Evolutionary conservation across 805 yeast species (phyloP).

Genomic region (Candida dajiaensis): DNA sequence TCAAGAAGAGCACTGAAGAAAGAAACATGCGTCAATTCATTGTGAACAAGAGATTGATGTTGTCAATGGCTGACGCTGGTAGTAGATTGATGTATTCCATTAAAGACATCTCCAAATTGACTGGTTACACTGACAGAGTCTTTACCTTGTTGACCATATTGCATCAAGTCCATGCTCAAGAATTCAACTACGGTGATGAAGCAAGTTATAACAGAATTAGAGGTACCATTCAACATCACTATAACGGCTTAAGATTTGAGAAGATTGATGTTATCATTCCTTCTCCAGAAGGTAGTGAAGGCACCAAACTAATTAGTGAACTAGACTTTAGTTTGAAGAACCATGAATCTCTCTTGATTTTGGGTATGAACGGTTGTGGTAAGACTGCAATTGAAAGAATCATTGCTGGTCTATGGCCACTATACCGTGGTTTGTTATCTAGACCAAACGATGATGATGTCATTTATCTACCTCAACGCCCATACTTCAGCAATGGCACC

Average conservation of each 20-base stretch:
- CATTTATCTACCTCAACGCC: slow-evolving; percentile 77
- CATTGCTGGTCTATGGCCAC: slow-evolving; percentile 88
- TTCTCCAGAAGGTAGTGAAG: slow-evolving; percentile 51
- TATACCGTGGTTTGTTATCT: slow-evolving; percentile 75
- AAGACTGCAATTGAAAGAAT: slow-evolving; percentile 82
- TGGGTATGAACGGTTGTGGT: slow-evolving; percentile 89
- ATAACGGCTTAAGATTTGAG: slow-evolving; percentile 77
- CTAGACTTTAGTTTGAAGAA: slow-evolving; percentile 49
- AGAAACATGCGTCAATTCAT: slow-evolving; percentile 81
- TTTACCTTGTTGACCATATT: slow-evolving; percentile 69
- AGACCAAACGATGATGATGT: slow-evolving; percentile 69
- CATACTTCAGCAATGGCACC: slow-evolving; percentile 78
- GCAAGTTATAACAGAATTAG: slow-evolving; percentile 46
- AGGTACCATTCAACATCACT: slow-evolving; percentile 77
- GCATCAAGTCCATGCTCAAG: slow-evolving; percentile 71
- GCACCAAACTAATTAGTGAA: slow-evolving; percentile 54
- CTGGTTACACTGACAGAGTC: slow-evolving; percentile 86
- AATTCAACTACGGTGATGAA: slow-evolving; percentile 34
- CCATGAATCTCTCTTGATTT: slow-evolving; percentile 61
- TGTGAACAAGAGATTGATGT: slow-evolving; percentile 84
- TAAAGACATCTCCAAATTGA: slow-evolving; percentile 83
- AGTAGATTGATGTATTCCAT: slow-evolving; percentile 91
- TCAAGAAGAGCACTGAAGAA: slow-evolving; percentile 30
- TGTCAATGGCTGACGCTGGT: slow-evolving; percentile 92
- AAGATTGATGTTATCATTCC: slow-evolving; percentile 81